phyloP scores from a whole-genome alignment of 257 asterid genomes.

The Coffea canephora region DNA sequence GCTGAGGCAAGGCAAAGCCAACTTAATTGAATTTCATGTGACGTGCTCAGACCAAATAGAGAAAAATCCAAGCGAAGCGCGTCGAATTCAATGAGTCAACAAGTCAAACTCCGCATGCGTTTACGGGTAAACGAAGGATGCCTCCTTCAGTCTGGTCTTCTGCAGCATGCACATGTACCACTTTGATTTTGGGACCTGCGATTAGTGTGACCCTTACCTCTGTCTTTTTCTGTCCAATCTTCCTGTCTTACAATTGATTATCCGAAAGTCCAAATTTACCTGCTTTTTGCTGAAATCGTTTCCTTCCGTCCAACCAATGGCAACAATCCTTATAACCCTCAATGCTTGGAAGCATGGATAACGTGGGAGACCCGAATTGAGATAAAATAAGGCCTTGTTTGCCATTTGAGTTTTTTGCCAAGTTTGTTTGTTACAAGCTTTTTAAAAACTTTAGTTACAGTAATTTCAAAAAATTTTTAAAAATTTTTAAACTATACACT shows the following conservation, averaged over 20 bases:
- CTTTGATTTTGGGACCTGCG: neutral
- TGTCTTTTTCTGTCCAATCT: neutral
- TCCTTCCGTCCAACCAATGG: neutral
- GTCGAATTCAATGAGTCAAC: neutral
- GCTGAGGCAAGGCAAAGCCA: neutral
- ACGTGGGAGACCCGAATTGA: too few species aligned
- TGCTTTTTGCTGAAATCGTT: neutral
- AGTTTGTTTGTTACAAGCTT: too few species aligned
- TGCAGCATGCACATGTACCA: neutral
- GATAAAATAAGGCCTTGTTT: too few species aligned
- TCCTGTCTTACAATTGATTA: neutral
- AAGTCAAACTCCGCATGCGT: slow-evolving; percentile 3
- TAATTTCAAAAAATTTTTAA: too few species aligned
- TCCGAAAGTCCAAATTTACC: slow-evolving; percentile 7
- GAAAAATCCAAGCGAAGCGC: neutral
- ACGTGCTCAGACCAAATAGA: neutral
- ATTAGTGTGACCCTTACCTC: too few species aligned
- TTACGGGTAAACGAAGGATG: slow-evolving; percentile 9
- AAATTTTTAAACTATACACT: too few species aligned
- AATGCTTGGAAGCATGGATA: too few species aligned
- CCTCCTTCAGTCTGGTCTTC: neutral
- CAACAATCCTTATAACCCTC: too few species aligned
- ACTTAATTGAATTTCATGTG: neutral
- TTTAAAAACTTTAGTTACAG: too few species aligned
- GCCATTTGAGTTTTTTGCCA: too few species aligned